phyloP scores from a whole-genome alignment of 2,329 filamentous ascomycete species.

The Colletotrichum sp. region DNA sequence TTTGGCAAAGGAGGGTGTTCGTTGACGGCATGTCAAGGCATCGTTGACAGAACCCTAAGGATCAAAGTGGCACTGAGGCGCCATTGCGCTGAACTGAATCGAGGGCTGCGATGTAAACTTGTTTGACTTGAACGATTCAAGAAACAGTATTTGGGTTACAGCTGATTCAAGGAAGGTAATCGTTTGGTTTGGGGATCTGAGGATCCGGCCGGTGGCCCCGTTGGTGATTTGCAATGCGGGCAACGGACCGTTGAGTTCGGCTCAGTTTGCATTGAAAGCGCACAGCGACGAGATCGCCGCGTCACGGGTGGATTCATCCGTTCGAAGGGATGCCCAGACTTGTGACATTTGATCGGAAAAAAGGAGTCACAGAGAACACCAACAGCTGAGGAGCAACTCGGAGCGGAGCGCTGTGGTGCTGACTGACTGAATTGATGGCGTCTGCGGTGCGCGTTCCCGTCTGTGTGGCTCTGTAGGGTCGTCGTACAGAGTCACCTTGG shows the following conservation, averaged over 20 bases:
- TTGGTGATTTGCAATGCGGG: background rate
- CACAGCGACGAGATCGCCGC: background rate
- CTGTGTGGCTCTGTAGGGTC: background rate
- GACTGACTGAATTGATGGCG: background rate
- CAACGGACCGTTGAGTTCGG: background rate
- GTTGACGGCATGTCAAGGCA: background rate
- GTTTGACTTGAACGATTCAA: background rate
- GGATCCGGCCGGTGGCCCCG: background rate
- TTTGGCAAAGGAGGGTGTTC: background rate
- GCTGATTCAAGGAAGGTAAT: background rate
- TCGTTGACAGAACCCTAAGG: background rate
- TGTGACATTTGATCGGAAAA: slow-evolving; percentile 1
- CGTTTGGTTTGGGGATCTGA: background rate
- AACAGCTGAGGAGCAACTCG: background rate
- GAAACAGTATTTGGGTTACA: background rate
- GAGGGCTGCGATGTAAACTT: background rate
- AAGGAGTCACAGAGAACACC: background rate
- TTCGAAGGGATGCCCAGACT: slow-evolving; percentile 17
- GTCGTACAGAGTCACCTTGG: background rate
- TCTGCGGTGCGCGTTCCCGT: background rate
- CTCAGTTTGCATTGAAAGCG: background rate
- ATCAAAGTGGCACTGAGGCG: background rate
- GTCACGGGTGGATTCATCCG: slow-evolving; percentile 12
- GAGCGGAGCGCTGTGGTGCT: background rate
- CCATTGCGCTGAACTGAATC: background rate